Conservation (phyloP, 108 stramenopile species). For the Nannochloropsis granulata region DNA sequence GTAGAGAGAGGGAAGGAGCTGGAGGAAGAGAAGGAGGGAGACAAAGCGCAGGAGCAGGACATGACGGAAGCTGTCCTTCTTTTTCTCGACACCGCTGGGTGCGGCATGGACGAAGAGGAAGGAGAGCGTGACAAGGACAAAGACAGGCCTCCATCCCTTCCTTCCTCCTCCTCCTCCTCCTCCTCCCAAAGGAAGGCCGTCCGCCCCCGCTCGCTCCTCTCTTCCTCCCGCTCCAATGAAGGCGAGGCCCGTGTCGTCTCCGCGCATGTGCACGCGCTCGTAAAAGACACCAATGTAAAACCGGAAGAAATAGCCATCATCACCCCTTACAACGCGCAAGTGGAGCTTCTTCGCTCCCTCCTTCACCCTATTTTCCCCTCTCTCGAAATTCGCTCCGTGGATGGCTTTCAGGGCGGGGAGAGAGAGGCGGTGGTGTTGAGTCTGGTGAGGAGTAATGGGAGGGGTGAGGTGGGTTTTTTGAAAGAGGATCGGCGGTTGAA, state of each 20-base stretch:
- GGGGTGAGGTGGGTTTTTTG: constrained; percentile 83
- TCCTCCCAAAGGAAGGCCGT: neutral
- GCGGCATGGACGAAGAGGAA: constrained; percentile 60
- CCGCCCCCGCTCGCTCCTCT: neutral
- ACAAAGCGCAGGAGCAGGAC: neutral
- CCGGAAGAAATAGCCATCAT: constrained; percentile 78
- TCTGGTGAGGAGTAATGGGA: constrained; percentile 82
- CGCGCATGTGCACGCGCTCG: constrained; percentile 46
- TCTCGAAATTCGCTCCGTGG: constrained; percentile 82
- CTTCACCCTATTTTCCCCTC: constrained; percentile 43
- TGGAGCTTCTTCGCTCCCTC: constrained; percentile 49
- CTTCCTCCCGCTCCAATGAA: constrained; percentile 63
- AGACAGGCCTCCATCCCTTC: neutral
- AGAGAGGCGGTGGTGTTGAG: constrained; percentile 86
- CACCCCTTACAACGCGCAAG: constrained; percentile 98
- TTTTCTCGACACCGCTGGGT: constrained; percentile 83
- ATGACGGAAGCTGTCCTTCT: constrained; percentile 44
- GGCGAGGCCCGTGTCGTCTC: constrained; percentile 74
- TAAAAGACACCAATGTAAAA: constrained; percentile 51
- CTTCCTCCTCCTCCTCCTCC: neutral
- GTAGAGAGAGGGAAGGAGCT: neutral
- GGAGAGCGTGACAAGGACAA: constrained; percentile 49
- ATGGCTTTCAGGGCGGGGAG: constrained; percentile 98
- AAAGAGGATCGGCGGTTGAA: constrained; percentile 80
- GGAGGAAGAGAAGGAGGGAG: neutral